Evolutionary conservation across 2,329 filamentous ascomycete genomes (phyloP), one percentile per base, ranked within the genome.

Genomic region (Chrysoporthe puriensis): DNA sequence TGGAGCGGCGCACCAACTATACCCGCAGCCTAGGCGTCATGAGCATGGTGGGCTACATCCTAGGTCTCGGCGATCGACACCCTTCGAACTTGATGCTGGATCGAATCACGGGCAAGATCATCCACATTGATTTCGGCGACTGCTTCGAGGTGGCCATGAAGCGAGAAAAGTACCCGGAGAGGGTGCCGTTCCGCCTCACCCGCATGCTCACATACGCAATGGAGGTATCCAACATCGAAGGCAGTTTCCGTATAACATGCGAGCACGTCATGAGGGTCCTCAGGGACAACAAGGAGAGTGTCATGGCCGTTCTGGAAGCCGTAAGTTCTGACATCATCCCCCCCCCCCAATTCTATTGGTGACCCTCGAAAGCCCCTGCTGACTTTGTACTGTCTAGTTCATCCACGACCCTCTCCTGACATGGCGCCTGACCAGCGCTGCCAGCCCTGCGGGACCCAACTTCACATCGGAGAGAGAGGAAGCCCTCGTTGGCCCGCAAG

Each of bases 41-140:
- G 96, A 97, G 94, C n/a, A 99, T 99, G 94, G 96, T 98, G n/a
- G 96, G 96, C 71, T 99, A 99, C 79, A 98, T 99, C 72, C 88
- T 99, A 32, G 96, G 96, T 69, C 85, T 99, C 16, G 96, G 96
- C 65, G 96, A 99, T 81, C 90, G 96, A 60, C 96, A 99, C 80
- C 96, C 96, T 48, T 97, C 94, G 69, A 99, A 99, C 79, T 82
- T 99, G 75, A 96, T 99, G 91, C 90, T 99, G 52, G 96, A 99
- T 79, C 91, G 94, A 50, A 89, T 96, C 70, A 98, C 95, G 0
- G 96, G 96, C 76, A 97, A 97, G 83, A 96, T 99, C 71, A 91
- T 99, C 72, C 96, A 99, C 77, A 98, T 99, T 74, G 96, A 99
- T 83, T 99, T 99, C 75, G 96, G 96, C 73, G 96, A 99, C 81